phyloP scores from a whole-genome alignment of 352 stramenopile genomes.

The Phytophthora syringae region DNA sequence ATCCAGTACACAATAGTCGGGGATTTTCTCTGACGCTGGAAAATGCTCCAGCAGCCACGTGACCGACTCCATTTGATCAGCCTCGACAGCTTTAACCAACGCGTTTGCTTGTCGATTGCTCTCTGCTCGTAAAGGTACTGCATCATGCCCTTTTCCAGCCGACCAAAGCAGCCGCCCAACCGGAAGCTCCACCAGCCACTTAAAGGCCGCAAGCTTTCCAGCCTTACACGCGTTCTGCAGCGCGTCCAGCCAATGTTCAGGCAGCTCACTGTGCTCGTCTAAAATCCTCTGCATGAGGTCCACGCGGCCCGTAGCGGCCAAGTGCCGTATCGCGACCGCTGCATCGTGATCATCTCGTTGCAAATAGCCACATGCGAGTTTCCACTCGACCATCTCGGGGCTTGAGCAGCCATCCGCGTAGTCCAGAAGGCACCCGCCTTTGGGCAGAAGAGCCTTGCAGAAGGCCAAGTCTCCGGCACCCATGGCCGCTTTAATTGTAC shows the following conservation, averaged over 20 bases:
- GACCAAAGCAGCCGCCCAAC: background rate
- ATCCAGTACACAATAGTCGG: conserved; percentile 7
- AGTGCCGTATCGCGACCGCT: background rate
- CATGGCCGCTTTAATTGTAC: conserved; percentile 1
- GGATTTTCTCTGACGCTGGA: background rate
- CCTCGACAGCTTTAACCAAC: conserved; percentile 1
- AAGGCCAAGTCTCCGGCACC: background rate
- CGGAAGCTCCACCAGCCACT: conserved; percentile 24
- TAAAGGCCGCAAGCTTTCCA: background rate
- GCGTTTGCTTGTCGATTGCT: background rate
- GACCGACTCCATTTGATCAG: background rate
- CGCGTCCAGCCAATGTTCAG: background rate
- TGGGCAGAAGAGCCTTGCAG: background rate
- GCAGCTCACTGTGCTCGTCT: background rate
- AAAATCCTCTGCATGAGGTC: conserved; percentile 1
- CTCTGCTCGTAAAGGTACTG: conserved; percentile 3
- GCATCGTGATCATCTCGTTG: background rate
- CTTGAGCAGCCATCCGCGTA: background rate
- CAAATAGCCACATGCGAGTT: conserved; percentile 3
- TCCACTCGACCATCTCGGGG: background rate
- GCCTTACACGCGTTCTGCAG: background rate
- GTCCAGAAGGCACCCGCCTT: background rate
- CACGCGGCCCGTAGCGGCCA: background rate
- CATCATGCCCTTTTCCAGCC: background rate
- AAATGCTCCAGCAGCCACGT: conserved; percentile 10